Evolutionary conservation across 163 green algal genomes (phyloP), one percentile per base, ranked within the genome.

Genomic region (Scenedesmus sp.): DNA sequence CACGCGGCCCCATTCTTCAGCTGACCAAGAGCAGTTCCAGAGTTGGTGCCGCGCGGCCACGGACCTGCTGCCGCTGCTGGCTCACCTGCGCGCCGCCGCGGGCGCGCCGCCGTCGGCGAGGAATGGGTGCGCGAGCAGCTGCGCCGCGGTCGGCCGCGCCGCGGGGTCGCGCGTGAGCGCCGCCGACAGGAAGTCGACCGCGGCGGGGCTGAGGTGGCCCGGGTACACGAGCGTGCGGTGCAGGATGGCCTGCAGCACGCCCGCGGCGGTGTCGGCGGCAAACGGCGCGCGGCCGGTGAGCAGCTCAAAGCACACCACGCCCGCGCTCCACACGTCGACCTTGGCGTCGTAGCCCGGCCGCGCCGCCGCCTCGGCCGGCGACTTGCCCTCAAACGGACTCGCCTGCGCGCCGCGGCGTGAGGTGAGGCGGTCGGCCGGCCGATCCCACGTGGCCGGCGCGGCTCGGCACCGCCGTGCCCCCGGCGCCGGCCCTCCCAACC

Each of bases 331-430:
- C 33, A 84, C 66, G 58, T 88, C 84, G 15, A 84, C 84, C 33
- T 74, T 69, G 67, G 66, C 78, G 72, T 72, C 56, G 62, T 88
- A 88, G 24, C 75, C 65, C 2, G 70, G 70, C 36, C 77, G 39
- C 1, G 44, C 57, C 0, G 71, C 31, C 42, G 85, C 84, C 53
- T 78, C 70, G 20, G 22, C 57, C 31, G 57, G 56, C 18, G 70
- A 70, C 60, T 88, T 88, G 57, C 81, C 70, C 76, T 88, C 84
- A 67, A 88, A 88, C 2, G 84, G 84, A 20, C 71, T 78, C 18
- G 42, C 7, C 65, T 72, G n/a, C n/a, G n/a, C n/a, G n/a, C n/a
- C n/a, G n/a, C n/a, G n/a, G n/a, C n/a, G n/a, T n/a, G n/a, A n/a
- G n/a, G n/a, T n/a, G n/a, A n/a, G n/a, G n/a, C n/a, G n/a, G n/a